Conservation (phyloP, 805 yeast genomes). For the Candida coleopterorum region DNA sequence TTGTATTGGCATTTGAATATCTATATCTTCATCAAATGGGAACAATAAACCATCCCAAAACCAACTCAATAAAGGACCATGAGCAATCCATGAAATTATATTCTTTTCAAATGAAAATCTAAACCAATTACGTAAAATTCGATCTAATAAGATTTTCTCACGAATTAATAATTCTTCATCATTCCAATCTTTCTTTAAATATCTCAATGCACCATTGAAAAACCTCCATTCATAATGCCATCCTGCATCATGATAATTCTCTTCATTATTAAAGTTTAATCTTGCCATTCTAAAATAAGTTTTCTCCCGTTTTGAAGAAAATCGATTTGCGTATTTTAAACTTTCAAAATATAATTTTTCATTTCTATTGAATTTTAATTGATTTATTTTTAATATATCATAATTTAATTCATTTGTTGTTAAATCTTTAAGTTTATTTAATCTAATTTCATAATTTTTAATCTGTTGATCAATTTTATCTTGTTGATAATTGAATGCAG, state of each 20-base stretch:
- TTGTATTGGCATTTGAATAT: conserved; percentile 27
- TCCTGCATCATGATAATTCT: conserved; percentile 37
- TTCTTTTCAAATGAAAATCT: conserved; percentile 27
- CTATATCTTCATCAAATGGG: conserved; percentile 30
- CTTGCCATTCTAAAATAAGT: conserved; percentile 34
- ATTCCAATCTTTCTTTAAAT: conserved; percentile 26
- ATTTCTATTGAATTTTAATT: conserved; percentile 12
- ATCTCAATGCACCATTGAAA: conserved; percentile 51
- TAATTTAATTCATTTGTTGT: conserved; percentile 11
- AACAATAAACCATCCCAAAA: conserved; percentile 30
- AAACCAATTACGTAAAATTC: conserved; percentile 23
- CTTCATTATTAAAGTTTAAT: conserved; percentile 16
- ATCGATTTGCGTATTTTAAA: conserved; percentile 14
- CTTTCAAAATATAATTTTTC: conserved; percentile 20
- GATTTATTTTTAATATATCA: conserved; percentile 9
- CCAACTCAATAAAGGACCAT: conserved; percentile 29
- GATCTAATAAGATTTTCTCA: conserved; percentile 16
- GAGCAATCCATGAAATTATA: conserved; percentile 28
- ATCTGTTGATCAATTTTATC: conserved; percentile 23
- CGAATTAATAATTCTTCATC: conserved; percentile 17
- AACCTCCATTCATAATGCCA: conserved; percentile 58
- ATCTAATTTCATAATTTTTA: conserved; percentile 15
- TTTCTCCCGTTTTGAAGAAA: conserved; percentile 19
- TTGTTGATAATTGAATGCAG: conserved; percentile 23
- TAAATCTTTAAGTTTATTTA: conserved; percentile 10